phyloP scores from a whole-genome alignment of 129 eudicot species.

The Deinandra increscens region DNA sequence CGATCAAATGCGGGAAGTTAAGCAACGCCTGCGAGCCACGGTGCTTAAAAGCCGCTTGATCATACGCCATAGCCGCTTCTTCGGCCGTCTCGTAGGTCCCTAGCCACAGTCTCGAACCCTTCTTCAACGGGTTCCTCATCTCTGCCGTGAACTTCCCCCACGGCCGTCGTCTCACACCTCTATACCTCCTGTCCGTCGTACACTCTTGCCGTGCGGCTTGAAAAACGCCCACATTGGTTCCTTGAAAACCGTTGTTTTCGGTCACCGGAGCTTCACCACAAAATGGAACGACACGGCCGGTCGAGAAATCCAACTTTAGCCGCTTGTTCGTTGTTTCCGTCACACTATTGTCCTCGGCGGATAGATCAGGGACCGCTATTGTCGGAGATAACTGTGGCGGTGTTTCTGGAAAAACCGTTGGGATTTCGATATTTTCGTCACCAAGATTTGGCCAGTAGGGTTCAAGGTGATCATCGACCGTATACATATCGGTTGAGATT shows the following conservation, averaged over 20 bases:
- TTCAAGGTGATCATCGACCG: not conserved
- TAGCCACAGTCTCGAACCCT: constrained; percentile 34
- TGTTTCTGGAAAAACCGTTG: not conserved
- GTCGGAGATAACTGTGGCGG: not conserved
- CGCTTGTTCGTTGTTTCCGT: not conserved
- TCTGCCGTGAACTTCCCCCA: constrained; percentile 48
- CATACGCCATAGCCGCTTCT: constrained; percentile 46
- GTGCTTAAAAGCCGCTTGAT: constrained; percentile 33
- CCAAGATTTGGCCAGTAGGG: not conserved
- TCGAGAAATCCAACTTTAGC: constrained; percentile 10
- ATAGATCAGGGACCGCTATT: not conserved
- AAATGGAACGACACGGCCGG: not conserved
- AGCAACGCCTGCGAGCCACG: constrained; percentile 35
- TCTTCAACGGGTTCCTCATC: constrained; percentile 37
- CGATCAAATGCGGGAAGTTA: constrained; percentile 40
- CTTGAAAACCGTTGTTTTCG: too few relatives aligned
- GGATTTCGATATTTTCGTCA: too few relatives aligned
- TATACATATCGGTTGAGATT: not conserved
- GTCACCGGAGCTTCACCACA: too few relatives aligned
- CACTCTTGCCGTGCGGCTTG: too few relatives aligned
- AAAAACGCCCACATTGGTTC: too few relatives aligned
- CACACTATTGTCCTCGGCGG: not conserved
- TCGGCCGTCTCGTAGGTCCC: constrained; percentile 38
- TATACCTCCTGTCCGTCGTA: too few relatives aligned
- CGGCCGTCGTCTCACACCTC: too few relatives aligned